Percentiles rank a stretch among this genome's conserved stretches.
Evolutionary conservation across 768 basidiomycete species (phyloP).

Genomic region (Termitomyces heimii): DNA sequence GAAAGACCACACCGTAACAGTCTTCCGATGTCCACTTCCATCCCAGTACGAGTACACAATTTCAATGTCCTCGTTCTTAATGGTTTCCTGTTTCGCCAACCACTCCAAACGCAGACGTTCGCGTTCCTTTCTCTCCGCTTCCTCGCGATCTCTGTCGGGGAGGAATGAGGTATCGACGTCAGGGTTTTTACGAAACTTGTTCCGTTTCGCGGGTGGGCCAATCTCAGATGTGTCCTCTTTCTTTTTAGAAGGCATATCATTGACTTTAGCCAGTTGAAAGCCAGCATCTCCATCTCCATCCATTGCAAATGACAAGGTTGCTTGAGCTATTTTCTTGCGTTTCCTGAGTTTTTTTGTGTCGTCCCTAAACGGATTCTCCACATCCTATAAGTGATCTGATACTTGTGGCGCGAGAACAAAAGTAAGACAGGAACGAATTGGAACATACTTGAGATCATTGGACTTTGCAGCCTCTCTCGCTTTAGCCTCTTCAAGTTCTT

Average conservation of each 20-base stretch:
- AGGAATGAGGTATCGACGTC: slow-evolving; percentile 97
- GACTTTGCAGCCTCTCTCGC: slow-evolving; percentile 83
- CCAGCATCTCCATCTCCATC: slow-evolving; percentile 69
- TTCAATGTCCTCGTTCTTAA: slow-evolving; percentile 74
- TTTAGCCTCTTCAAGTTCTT: slow-evolving; percentile 88
- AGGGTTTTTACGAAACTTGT: slow-evolving; percentile 91
- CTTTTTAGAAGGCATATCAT: slow-evolving; percentile 26
- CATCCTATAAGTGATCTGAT: slow-evolving; percentile 60
- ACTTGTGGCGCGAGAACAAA: slow-evolving; percentile 11
- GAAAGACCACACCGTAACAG: slow-evolving; percentile 62
- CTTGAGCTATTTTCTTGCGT: slow-evolving; percentile 84
- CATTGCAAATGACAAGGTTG: slow-evolving; percentile 86
- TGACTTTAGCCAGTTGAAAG: slow-evolving; percentile 22
- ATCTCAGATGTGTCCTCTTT: slow-evolving; percentile 35
- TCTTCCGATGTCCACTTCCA: slow-evolving; percentile 93
- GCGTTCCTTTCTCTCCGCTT: slow-evolving; percentile 81
- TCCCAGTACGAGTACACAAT: slow-evolving; percentile 98
- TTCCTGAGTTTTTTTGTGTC: slow-evolving; percentile 86
- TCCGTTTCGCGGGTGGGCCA: slow-evolving; percentile 55
- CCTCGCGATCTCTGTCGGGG: slow-evolving; percentile 96
- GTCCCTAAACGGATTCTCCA: slow-evolving; percentile 86
- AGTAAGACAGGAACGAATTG: slow-evolving; percentile 15
- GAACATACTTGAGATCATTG: slow-evolving; percentile 81
- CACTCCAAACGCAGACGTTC: slow-evolving; percentile 89
- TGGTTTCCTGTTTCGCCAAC: slow-evolving; percentile 65